These are phyloP conservation scores for Apodospora peruviana DNA, from an alignment of 495 filamentous ascomycete species.

Conservation along the genomic window DNA sequence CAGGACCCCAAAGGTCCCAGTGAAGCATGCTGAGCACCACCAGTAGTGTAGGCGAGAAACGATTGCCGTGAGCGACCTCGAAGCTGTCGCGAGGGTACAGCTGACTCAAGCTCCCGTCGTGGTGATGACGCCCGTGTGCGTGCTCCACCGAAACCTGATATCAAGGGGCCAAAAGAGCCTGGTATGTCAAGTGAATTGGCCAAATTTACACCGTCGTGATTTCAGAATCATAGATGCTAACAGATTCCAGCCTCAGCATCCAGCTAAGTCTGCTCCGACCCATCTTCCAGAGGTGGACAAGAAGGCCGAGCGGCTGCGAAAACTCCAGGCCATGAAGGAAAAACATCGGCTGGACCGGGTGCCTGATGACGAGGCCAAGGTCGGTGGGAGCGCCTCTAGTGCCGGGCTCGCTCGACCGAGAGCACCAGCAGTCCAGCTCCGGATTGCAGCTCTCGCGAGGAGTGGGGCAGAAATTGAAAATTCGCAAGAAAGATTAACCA, in stretches of 20 bases:
- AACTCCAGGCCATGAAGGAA: conserved; percentile 86
- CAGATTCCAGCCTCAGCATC: conserved; percentile 20
- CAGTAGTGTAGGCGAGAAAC: too few relatives aligned
- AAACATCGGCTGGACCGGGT: too few relatives aligned
- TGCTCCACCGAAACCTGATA: conserved; percentile 35
- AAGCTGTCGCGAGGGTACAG: conserved; percentile 68
- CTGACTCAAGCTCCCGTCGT: conserved; percentile 66
- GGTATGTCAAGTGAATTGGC: conserved; percentile 42
- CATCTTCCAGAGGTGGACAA: conserved; percentile 70
- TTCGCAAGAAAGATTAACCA: too few relatives aligned
- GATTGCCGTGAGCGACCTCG: conserved; percentile 68
- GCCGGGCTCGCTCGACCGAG: too few relatives aligned
- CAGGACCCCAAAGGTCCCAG: too few relatives aligned
- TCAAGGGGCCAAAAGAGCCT: conserved; percentile 42
- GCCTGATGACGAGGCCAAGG: too few relatives aligned
- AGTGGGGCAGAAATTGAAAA: too few relatives aligned
- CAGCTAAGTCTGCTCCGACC: conserved; percentile 46
- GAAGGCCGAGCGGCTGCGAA: conserved; percentile 75
- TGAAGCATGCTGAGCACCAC: too few relatives aligned
- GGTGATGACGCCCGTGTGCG: conserved; percentile 60
- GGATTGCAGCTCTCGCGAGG: too few relatives aligned
- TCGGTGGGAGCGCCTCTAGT: too few relatives aligned
- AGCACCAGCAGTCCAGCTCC: too few relatives aligned
- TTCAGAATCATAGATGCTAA: conserved; percentile 15
- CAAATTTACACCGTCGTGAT: too few relatives aligned